Base-by-base conservation (phyloP, 768 basidiomycete genomes). In the Panaeolus papilionaceus region DNA sequence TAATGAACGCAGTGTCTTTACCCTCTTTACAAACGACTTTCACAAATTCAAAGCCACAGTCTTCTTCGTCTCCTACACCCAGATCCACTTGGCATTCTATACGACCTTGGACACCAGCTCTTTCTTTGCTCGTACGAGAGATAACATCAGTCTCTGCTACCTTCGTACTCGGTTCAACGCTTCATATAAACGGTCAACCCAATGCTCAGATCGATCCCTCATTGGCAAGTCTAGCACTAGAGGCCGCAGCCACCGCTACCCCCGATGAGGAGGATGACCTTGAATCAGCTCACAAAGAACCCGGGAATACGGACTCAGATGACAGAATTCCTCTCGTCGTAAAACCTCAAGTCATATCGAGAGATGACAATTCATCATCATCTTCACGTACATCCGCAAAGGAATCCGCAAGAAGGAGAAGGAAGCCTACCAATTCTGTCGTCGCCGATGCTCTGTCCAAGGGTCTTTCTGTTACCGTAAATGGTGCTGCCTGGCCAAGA, bases 91-190 rank as follows among this genome's bases (percentile, higher is more conserved):
- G 93, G 93, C 88, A 88, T 67, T 80, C 90, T 11, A 89, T 94
- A 70, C 85, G 92, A 14, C 93, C 92, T 7, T 94, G 92, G 89
- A 82, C 85, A 4, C 89, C 90, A 42, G 88, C 87, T 38, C 81
- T 94, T n/a, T 84, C 87, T 1, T 85, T 95, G 14, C 79, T 85
- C 12, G 90, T 94, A 47, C 85, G 88, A 49, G 93, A 95, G 81
- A 89, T 95, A 63, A 93, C 94, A 26, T 94, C 93, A 0, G 93
- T 94, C 49, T 94, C 93, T 1, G 92, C 87, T 9, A 94, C 92
- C 0, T 94, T 95, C 73, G 84, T 91, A 68, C 84, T 95, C 26
- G 88, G 88, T 0, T 87, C 89, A 44, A 79, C 79, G 70, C 69
- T 75, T 33, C 54, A 58, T 37, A 58, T 58, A 58, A 58, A 58